Evolutionary conservation across 768 basidiomycete species (phyloP), one percentile per base, ranked within the genome.

Genomic region (Mycena pura): DNA sequence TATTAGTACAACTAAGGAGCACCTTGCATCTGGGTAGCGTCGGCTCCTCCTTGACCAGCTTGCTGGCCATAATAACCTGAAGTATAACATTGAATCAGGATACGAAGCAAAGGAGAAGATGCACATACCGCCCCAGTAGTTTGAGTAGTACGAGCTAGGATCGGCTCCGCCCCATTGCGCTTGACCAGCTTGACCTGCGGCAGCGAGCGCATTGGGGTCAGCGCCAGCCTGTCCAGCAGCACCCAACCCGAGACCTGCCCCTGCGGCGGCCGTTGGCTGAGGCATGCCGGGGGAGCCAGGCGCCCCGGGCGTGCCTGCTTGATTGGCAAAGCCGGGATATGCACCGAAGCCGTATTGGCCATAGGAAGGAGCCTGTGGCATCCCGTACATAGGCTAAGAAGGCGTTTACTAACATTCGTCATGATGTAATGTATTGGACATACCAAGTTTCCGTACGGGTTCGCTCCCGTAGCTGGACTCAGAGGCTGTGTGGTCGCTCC

Each of bases 41-140:
- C 89, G 57, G 82, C 82, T 56, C 80, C 75, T 65, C 84, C 80
- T 55, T 86, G 88, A 63, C 82, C 81, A 59, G 84, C 81, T 76
- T 90, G 90, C 74, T 93, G 92, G 50, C 86, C 85, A 68, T 94
- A 94, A 70, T 94, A 94, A 64, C 91, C 92, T 93, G 52, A 2
- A 38, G 25, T 49, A 63, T 60, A 29, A 48, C 48, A 70, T 60
- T 53, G 66, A 61, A 50, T 51, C 55, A 38, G 55, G 27, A 10
- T 17, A 48, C 60, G 27, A 15, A 34, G 17, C 39, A 22, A 38
- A 25, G 28, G 24, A 32, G 39, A 5, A 32, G 13, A 17, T 50
- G 19, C 50, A 79, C 87, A 69, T 60, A 93, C 91, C 90, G 72
- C 90, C 88, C 91, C 91, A 92, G 72, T 92, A 92, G 72, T 90